phyloP scores from a whole-genome alignment of 768 basidiomycete genomes.

The Termitomyces sp. region DNA sequence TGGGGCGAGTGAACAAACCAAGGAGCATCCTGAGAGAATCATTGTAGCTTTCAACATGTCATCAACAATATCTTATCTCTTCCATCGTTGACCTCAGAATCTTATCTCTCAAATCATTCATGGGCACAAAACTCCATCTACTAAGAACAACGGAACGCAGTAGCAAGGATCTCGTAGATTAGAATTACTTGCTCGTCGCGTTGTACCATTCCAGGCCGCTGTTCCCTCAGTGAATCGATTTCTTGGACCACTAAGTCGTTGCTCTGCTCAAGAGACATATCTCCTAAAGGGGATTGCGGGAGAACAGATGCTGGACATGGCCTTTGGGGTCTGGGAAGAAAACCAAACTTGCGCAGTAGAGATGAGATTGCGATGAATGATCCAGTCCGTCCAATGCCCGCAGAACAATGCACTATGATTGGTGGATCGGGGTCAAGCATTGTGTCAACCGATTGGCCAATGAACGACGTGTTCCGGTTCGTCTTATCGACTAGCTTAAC shows the following conservation, averaged over 20 bases:
- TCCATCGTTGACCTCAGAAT: background rate
- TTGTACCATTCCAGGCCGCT: conserved; percentile 81
- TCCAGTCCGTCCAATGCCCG: conserved; percentile 84
- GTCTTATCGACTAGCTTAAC: conserved; percentile 54
- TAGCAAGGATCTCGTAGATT: conserved; percentile 55
- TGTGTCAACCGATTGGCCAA: conserved; percentile 16
- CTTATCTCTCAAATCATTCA: background rate
- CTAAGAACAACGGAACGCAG: conserved; percentile 15
- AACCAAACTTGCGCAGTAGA: conserved; percentile 56
- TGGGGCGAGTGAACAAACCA: conserved; percentile 6
- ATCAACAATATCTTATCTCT: conserved; percentile 1
- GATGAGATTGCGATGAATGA: conserved; percentile 81
- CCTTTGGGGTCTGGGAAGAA: conserved; percentile 33
- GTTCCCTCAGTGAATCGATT: conserved; percentile 75
- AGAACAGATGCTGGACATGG: conserved; percentile 26
- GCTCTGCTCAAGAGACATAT: conserved; percentile 39
- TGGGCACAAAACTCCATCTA: background rate
- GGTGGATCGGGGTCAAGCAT: conserved; percentile 61
- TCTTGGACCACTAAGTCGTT: conserved; percentile 65
- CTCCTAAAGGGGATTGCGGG: conserved; percentile 51
- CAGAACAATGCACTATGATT: conserved; percentile 79
- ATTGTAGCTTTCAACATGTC: background rate
- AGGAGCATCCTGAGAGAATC: conserved; percentile 8
- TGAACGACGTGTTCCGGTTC: conserved; percentile 44
- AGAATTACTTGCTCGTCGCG: conserved; percentile 57